Evolutionary conservation across 2,329 filamentous ascomycete genomes (phyloP).

Genomic region (Tolypocladium paradoxum): DNA sequence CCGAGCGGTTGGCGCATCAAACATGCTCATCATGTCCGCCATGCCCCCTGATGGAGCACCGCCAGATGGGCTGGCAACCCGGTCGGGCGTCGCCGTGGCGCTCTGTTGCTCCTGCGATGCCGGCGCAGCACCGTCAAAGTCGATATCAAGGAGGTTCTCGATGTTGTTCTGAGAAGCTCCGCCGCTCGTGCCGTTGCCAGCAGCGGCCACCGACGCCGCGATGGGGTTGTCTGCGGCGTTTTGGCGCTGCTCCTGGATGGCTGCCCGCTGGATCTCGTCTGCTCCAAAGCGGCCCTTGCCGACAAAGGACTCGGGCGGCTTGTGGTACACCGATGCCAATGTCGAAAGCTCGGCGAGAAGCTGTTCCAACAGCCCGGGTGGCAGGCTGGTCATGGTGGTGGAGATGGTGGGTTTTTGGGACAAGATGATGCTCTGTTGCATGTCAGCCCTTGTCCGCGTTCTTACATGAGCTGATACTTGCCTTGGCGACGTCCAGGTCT

Average conservation of each 20-base stretch:
- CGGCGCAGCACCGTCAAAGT: slow-evolving; percentile 86
- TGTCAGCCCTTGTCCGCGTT: not conserved
- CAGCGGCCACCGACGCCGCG: slow-evolving; percentile 68
- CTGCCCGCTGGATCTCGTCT: slow-evolving; percentile 86
- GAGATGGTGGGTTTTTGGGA: slow-evolving; percentile 91
- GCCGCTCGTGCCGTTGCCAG: slow-evolving; percentile 48
- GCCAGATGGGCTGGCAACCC: slow-evolving; percentile 52
- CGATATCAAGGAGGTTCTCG: slow-evolving; percentile 92
- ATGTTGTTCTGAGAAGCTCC: slow-evolving; percentile 59
- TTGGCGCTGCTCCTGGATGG: slow-evolving; percentile 91
- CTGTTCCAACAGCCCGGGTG: slow-evolving; percentile 72
- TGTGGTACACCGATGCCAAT: slow-evolving; percentile 95
- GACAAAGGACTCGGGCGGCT: slow-evolving; percentile 94
- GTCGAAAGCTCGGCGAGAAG: slow-evolving; percentile 89
- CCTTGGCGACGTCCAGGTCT: slow-evolving; percentile 82
- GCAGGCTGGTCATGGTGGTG: slow-evolving; percentile 85
- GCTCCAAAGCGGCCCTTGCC: slow-evolving; percentile 90
- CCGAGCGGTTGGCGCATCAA: slow-evolving; percentile 52
- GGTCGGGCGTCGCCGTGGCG: slow-evolving; percentile 52
- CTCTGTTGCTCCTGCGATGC: slow-evolving; percentile 62
- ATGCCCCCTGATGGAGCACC: slow-evolving; percentile 34
- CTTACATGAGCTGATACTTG: slow-evolving; percentile 20
- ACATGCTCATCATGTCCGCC: slow-evolving; percentile 59
- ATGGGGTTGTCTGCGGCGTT: slow-evolving; percentile 91
- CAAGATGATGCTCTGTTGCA: slow-evolving; percentile 63